A percentile compares a stretch with the other conserved stretches of the same genome.
These are phyloP conservation scores for Lophiostoma macrostomum DNA, from an alignment of 495 filamentous ascomycete genomes.

Conservation along the genomic window DNA sequence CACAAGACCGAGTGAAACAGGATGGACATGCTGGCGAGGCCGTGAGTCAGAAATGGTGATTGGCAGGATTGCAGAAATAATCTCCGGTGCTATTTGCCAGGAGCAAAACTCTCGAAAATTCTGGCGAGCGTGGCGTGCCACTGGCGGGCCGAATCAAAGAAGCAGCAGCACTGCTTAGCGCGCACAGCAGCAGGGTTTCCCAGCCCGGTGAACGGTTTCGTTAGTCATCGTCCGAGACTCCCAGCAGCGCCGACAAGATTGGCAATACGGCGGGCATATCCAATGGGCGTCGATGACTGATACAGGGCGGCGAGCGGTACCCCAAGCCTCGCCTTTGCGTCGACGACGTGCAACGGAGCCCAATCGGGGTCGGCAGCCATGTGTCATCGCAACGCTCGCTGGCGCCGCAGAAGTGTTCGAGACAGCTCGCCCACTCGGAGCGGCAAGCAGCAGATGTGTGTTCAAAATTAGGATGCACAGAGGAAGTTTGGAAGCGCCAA, in stretches of 20 bases:
- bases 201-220: background rate
- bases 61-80: conserved; percentile 24
- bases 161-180: background rate
- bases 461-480: conserved; percentile 4
- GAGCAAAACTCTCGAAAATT: conserved; percentile 25
- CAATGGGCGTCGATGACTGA: background rate
- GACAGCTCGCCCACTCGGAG: conserved; percentile 19
- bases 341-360: background rate
- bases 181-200: background rate
- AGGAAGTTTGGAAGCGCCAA: conserved; percentile 2
- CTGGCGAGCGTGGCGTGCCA: conserved; percentile 6
- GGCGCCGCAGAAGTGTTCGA: conserved; percentile 23
- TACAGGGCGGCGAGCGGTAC: conserved; percentile 3
- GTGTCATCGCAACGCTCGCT: conserved; percentile 21
- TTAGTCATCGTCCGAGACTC: conserved; percentile 14
- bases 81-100: conserved; percentile 31
- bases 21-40: conserved; percentile 5
- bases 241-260: conserved; percentile 2
- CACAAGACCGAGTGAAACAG: conserved; percentile 24
- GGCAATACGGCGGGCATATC: conserved; percentile 21
- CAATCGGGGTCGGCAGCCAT: conserved; percentile 12
- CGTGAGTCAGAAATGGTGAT: conserved; percentile 13
- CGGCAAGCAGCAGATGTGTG: background rate
- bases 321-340: background rate
- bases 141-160: conserved; percentile 12